Conservation (phyloP, 177 flowering plant genomes). For the Vitis hybrid region DNA sequence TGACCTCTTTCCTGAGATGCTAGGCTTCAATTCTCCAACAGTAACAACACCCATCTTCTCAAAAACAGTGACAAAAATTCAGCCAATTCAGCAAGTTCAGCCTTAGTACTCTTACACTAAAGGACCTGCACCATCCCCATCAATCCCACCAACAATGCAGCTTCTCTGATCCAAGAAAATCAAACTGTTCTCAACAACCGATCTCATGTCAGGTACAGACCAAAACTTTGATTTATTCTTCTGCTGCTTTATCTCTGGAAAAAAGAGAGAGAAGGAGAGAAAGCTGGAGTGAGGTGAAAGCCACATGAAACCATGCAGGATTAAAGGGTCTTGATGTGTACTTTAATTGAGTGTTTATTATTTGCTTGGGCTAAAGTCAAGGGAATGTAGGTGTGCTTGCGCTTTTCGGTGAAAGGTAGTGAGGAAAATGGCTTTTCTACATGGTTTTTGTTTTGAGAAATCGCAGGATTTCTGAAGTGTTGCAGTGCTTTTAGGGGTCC, state of each 20-base stretch:
- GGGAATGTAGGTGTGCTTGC: slow-evolving; percentile 24
- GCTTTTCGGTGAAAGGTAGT: slow-evolving; percentile 75
- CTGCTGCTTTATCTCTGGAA: slow-evolving; percentile 5
- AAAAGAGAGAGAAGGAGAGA: neutral
- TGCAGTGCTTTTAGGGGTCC: slow-evolving; percentile 63
- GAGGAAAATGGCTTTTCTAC: slow-evolving; percentile 9
- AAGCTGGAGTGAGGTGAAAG: slow-evolving; percentile 32
- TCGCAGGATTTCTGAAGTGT: slow-evolving; percentile 46
- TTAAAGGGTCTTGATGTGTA: slow-evolving; percentile 27
- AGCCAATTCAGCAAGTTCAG: slow-evolving; percentile 14
- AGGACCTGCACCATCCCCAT: slow-evolving; percentile 4
- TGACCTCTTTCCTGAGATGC: slow-evolving; percentile 67
- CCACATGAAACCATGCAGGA: slow-evolving; percentile 36
- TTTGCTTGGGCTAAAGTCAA: slow-evolving; percentile 47
- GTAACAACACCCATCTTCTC: slow-evolving; percentile 66
- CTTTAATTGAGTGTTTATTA: slow-evolving; percentile 30
- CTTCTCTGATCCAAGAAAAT: slow-evolving; percentile 7
- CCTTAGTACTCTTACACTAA: slow-evolving; percentile 4
- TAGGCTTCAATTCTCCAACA: slow-evolving; percentile 65
- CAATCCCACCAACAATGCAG: slow-evolving; percentile 2
- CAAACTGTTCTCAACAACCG: slow-evolving; percentile 7
- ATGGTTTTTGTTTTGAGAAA: slow-evolving; percentile 17
- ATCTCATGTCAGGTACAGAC: slow-evolving; percentile 1
- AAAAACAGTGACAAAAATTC: neutral
- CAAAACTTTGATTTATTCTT: neutral